Percentiles rank a stretch among this genome's conserved stretches.
phyloP scores from a whole-genome alignment of 148 eudicot genomes.

The Linanthus parryae region DNA sequence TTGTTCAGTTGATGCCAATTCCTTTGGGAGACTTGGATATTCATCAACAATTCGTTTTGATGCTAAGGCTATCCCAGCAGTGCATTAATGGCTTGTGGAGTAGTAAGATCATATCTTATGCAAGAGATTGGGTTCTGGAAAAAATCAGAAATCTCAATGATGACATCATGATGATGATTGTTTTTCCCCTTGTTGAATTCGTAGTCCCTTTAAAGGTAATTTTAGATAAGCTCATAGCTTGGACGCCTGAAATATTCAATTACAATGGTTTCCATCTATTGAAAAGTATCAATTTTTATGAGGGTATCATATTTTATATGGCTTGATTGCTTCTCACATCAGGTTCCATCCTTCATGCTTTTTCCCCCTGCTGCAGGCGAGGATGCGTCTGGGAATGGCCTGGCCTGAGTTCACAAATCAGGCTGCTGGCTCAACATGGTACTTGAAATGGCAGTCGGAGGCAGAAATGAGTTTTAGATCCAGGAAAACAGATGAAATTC shows the following conservation, averaged over 20 bases:
- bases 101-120: slow-evolving; percentile 22
- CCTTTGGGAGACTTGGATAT: slow-evolving; percentile 71
- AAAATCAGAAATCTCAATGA: slow-evolving; percentile 44
- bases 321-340: no score
- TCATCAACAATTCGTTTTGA: slow-evolving; percentile 45
- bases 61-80: slow-evolving; percentile 31
- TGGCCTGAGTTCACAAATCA: slow-evolving; percentile 67
- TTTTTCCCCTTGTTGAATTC: slow-evolving; percentile 65
- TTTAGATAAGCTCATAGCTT: slow-evolving; percentile 11
- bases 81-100: slow-evolving; percentile 44
- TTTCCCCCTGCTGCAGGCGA: slow-evolving; percentile 31
- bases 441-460: slow-evolving; percentile 74
- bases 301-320: no score
- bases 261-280: no score
- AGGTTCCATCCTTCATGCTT: no score
- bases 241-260: not conserved
- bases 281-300: no score
- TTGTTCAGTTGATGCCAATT: slow-evolving; percentile 83
- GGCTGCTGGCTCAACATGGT: slow-evolving; percentile 61
- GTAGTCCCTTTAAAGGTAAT: slow-evolving; percentile 66
- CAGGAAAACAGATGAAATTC: slow-evolving; percentile 31
- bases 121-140: slow-evolving; percentile 30
- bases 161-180: slow-evolving; percentile 59
- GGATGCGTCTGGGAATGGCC: slow-evolving; percentile 64
- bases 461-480: slow-evolving; percentile 53